A percentile compares a stretch with the other conserved stretches of the same genome.
Evolutionary conservation across 371 early-diverging fungal species (phyloP).

Genomic region (Mortierella sp.): DNA sequence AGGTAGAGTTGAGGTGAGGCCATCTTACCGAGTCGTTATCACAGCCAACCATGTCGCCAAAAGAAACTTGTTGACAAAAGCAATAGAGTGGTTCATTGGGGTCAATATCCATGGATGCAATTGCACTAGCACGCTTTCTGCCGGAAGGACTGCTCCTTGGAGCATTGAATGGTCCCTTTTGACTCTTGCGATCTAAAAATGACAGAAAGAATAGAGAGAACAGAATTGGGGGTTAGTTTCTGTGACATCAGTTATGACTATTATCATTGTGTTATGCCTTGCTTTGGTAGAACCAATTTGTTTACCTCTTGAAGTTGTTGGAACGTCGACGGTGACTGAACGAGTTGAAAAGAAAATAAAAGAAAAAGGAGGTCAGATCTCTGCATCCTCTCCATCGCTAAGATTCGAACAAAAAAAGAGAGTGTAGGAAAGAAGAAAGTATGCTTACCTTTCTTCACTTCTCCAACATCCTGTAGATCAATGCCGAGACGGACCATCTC

Average conservation of each 20-base stretch:
- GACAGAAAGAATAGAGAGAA: background rate
- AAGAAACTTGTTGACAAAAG: constrained; percentile 94
- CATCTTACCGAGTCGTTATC: constrained; percentile 86
- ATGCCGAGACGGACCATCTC: constrained; percentile 46
- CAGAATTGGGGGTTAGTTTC: background rate
- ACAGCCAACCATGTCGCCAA: constrained; percentile 97
- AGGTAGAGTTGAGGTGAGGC: background rate
- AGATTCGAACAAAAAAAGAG: background rate
- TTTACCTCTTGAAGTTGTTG: no score
- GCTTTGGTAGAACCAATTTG: no score
- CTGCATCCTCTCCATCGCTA: no score
- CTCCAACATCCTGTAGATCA: constrained; percentile 42
- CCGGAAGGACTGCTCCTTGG: constrained; percentile 45
- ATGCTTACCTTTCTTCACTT: constrained; percentile 39
- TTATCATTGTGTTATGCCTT: no score
- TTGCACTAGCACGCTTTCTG: constrained; percentile 36
- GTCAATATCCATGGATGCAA: constrained; percentile 76
- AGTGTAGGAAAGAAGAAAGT: background rate
- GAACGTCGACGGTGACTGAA: no score
- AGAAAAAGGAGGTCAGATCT: background rate
- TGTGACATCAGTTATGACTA: no score
- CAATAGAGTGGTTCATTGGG: constrained; percentile 97
- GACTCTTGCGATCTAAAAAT: constrained; percentile 44
- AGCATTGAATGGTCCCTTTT: constrained; percentile 39
- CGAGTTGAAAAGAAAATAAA: background rate